Base-by-base conservation (phyloP, 176 grass and related monocot genomes). In the Carex myosuroides region DNA sequence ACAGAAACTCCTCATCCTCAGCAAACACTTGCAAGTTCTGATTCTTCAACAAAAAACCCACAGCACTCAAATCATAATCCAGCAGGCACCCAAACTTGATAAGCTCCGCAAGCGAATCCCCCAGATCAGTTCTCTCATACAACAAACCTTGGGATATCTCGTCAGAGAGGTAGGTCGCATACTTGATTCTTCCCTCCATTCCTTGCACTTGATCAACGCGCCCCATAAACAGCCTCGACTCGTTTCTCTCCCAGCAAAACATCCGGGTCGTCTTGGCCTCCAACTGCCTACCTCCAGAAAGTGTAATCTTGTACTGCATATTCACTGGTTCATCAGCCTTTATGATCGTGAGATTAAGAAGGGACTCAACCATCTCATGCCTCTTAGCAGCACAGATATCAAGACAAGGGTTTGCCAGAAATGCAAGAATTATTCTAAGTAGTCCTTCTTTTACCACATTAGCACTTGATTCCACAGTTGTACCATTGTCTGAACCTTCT, bases 101-200 rank as follows among this genome's bases (percentile, higher is more conserved):
- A 12, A 97, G 83, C 58, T 93, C 84, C 0, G 70, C 22, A 3
- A 97, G 94, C 3, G n/a, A 78, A 85, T 35, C 81, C 16, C 91
- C 88, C 21, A 64, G 59, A 60, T 91, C 86, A 18, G 20, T 29
- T 82, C 24, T 83, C 46, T 97, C 94, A 60, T 83, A 93, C n/a
- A 93, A 81, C 81, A 97, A 83, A 14, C 94, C 91, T 48, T 35
- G n/a, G 35, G 91, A 81, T 85, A 97, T 87, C 87, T 88, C 89
- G 0, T 91, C 66, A 3, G 91, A 71, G 2, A 93, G 89, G 55
- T 83, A 75, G 5, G 89, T 93, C 3, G 87, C 89, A 35, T 83
- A 91, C 65, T 90, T 64, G 2, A 97, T 90, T 70, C 75, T 88
- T 3, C 71, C 63, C 50, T 81, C 83, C 48, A 87, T 87, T 21